Evolutionary conservation across 495 filamentous ascomycete genomes (phyloP), one percentile per base, ranked within the genome.

Genomic region (Aspergillus olivimuriae): DNA sequence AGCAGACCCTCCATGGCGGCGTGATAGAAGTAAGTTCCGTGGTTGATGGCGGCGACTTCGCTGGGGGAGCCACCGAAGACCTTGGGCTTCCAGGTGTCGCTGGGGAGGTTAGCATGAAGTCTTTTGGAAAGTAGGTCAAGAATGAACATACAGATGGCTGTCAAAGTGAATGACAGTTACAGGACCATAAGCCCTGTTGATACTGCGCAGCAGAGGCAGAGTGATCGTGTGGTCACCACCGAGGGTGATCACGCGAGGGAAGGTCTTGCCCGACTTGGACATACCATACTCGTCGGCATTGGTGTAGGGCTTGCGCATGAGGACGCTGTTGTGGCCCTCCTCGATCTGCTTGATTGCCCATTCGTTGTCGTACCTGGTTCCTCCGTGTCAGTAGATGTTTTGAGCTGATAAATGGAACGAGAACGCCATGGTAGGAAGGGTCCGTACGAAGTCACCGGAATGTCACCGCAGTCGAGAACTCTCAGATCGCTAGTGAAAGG

Each of bases 11-110:
- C 76, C 52, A 74, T 68, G 1, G 81, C 66, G 2, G 78, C 75
- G 50, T 83, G 81, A 53, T 79, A 87, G 65, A 85, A 86, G 61
- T 85, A 86, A 2, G 89, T 92, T 4, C 89, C 89, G 63, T 95
- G 89, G 57, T 94, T 94, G 43, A 94, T 74, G 22, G 75, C 72
- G 16, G 88, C 84, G 59, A 77, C 70, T 17, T 74, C 44, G 41
- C 66, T 74, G n/a, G 80, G 80, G 2, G 80, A 71, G 14, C 80
- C 80, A 30, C 80, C 80, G 50, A 84, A 84, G 30, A 91, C 87
- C 49, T 85, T 84, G 8, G 78, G 79, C 37, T 69, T 71, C 78
- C 79, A 83, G 11, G 79, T 77, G 46, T 83, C 79, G 21, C 73
- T 76, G 37, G 8, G 9, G n/a, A 41, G 30, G 34, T 46, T 39